These are phyloP conservation scores for Xerocomus cyaneibrunnescens DNA, from an alignment of 1,284 basidiomycete species.

Conservation along the genomic window DNA sequence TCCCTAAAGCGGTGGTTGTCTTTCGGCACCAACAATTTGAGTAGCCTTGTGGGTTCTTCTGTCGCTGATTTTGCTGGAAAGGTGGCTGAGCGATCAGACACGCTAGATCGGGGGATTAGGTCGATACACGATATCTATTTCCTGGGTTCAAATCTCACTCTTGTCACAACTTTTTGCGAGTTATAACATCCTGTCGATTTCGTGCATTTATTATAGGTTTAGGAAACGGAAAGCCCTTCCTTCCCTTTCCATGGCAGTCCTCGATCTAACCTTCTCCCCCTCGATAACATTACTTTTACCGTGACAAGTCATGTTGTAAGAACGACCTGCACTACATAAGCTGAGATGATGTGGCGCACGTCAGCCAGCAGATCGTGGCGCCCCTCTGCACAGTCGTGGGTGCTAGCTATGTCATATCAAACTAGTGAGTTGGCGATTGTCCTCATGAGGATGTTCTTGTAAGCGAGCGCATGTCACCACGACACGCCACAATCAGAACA, in stretches of 20 bases:
- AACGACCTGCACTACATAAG: neutral
- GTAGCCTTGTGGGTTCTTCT: neutral
- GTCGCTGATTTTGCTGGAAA: neutral
- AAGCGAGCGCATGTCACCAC: neutral
- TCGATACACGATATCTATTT: too few species aligned
- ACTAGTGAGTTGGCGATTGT: neutral
- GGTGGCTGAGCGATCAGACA: conserved; percentile 58
- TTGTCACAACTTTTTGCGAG: conserved; percentile 34
- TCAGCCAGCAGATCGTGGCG: neutral
- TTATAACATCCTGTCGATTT: neutral
- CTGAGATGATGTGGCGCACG: neutral
- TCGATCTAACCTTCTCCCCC: neutral
- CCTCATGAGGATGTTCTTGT: neutral
- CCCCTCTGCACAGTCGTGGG: too few species aligned
- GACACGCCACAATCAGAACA: too few species aligned
- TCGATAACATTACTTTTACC: neutral
- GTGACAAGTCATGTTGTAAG: neutral
- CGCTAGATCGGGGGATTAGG: conserved; percentile 61
- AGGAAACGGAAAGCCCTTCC: too few species aligned
- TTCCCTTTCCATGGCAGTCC: too few species aligned
- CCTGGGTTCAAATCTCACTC: conserved; percentile 74
- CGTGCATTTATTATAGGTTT: too few species aligned
- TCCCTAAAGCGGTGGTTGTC: too few species aligned
- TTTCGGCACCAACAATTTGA: too few species aligned
- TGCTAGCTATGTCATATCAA: too few species aligned